Evolutionary conservation across 116 monocot genomes (phyloP), one percentile per base, ranked within the genome.

Genomic region (Iris pallida): DNA sequence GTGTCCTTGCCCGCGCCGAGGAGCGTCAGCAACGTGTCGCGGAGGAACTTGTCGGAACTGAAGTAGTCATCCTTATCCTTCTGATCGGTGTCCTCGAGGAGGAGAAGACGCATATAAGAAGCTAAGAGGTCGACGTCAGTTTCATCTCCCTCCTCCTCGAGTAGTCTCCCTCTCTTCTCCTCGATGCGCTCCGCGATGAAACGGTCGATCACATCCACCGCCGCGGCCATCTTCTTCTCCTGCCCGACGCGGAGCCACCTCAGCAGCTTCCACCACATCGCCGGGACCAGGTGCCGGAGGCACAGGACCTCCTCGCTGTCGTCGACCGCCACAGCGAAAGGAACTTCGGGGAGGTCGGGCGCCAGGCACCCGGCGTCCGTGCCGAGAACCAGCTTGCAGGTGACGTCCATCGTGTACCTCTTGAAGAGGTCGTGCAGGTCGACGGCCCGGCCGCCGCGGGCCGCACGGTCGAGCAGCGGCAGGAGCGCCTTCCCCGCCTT

Each of bases 1-100:
- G 72, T 72, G 52, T 72, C 94, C 16, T 87, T 78, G 5, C 94
- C 94, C 0, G 90, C 94, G 0, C 85, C 11, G 78, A 94, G 80
- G 5, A 90, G 48, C 51, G 74, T 94, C 57, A 87, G 57, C 7
- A 71, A 60, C 6, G 81, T 85, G 75, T 90, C 94, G 2, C 90
- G 44, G 40, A 95, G 83, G 70, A 88, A 85, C 55, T 65, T 79
- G 64, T 78, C 64, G 19, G n/a, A 8, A n/a, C 42, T 61, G 9
- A 41, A 40, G 11, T 12, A 47, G 19, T 61, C 8, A n/a, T n/a
- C n/a, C n/a, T n/a, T n/a, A n/a, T n/a, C n/a, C n/a, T n/a, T n/a
- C n/a, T n/a, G n/a, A n/a, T n/a, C n/a, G n/a, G n/a, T n/a, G n/a
- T n/a, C n/a, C n/a, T n/a, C n/a, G n/a, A n/a, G n/a, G n/a, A n/a